Conservation (phyloP, 2,329 filamentous ascomycete genomes). For the Ceratocystis eucalypticola region DNA sequence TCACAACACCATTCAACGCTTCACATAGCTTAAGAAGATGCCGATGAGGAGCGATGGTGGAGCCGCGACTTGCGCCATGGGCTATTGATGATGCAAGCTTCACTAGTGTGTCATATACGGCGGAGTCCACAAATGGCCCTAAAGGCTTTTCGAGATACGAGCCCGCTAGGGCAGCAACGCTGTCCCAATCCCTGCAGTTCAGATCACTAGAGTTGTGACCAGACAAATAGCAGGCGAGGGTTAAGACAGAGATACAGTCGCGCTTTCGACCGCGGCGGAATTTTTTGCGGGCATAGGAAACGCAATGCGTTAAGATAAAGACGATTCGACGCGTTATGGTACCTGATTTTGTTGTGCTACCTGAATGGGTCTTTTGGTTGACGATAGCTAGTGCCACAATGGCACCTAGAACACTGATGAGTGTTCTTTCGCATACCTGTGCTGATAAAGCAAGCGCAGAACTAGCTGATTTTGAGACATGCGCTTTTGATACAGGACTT, state of each 20-base stretch:
- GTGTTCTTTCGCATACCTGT: slow-evolving; percentile 11
- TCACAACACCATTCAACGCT: slow-evolving; percentile 28
- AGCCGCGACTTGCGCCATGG: slow-evolving; percentile 34
- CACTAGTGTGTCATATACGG: slow-evolving; percentile 26
- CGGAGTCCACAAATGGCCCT: background rate
- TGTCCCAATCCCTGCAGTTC: background rate
- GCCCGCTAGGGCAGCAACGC: background rate
- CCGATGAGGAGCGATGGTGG: slow-evolving; percentile 28
- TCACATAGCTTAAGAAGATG: slow-evolving; percentile 31
- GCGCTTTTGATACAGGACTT: background rate
- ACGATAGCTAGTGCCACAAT: slow-evolving; percentile 12
- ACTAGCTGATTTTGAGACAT: background rate
- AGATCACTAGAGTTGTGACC: slow-evolving; percentile 7
- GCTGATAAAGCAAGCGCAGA: slow-evolving; percentile 9
- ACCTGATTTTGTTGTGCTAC: background rate
- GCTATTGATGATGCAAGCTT: slow-evolving; percentile 34
- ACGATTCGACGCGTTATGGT: slow-evolving; percentile 12
- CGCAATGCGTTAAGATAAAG: slow-evolving; percentile 13
- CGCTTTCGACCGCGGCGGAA: slow-evolving; percentile 13
- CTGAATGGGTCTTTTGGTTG: background rate
- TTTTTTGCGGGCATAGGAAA: background rate
- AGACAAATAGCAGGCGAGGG: slow-evolving; percentile 8
- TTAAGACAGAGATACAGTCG: slow-evolving; percentile 12
- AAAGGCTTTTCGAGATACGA: background rate
- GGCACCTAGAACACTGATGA: slow-evolving; percentile 14